Conservation (phyloP, 495 filamentous ascomycete genomes). For the Platismatia glauca region DNA sequence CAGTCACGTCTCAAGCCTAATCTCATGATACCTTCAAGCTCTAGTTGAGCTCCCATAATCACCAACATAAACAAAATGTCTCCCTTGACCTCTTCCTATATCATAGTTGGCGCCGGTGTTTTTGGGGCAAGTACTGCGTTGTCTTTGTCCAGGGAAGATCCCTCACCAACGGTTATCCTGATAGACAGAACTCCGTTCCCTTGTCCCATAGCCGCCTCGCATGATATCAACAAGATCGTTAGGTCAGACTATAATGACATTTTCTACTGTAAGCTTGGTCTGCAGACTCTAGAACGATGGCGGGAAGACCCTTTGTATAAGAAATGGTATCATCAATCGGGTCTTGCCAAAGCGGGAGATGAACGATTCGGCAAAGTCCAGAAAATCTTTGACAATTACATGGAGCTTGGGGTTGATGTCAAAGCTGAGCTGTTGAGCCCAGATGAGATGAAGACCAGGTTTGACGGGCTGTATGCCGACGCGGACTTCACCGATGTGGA, state of each 20-base stretch:
- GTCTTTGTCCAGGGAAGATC: slow-evolving; percentile 45
- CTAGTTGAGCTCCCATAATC: not conserved
- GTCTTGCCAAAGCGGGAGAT: slow-evolving; percentile 41
- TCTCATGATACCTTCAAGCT: not conserved
- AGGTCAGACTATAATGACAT: slow-evolving; percentile 55
- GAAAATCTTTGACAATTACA: slow-evolving; percentile 43
- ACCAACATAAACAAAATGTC: slow-evolving; percentile 4
- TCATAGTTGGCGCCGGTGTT: slow-evolving; percentile 45
- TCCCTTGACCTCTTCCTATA: slow-evolving; percentile 7
- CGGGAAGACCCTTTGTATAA: slow-evolving; percentile 43
- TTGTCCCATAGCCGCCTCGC: slow-evolving; percentile 46
- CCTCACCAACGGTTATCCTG: slow-evolving; percentile 44
- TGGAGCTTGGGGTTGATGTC: slow-evolving; percentile 34
- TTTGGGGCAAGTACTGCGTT: slow-evolving; percentile 59
- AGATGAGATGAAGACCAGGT: slow-evolving; percentile 34
- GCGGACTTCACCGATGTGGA: slow-evolving; percentile 46
- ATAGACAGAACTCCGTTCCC: slow-evolving; percentile 47
- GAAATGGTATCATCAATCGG: slow-evolving; percentile 49
- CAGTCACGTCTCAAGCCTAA: not conserved
- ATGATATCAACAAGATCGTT: slow-evolving; percentile 61
- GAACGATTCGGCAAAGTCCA: slow-evolving; percentile 38
- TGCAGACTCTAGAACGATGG: slow-evolving; percentile 50
- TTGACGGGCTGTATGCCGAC: slow-evolving; percentile 43
- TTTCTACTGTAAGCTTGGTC: slow-evolving; percentile 47
- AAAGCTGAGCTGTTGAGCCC: slow-evolving; percentile 35